These are phyloP conservation scores for Toxicodendron radicans DNA, from an alignment of 345 rosid species.

Conservation along the genomic window DNA sequence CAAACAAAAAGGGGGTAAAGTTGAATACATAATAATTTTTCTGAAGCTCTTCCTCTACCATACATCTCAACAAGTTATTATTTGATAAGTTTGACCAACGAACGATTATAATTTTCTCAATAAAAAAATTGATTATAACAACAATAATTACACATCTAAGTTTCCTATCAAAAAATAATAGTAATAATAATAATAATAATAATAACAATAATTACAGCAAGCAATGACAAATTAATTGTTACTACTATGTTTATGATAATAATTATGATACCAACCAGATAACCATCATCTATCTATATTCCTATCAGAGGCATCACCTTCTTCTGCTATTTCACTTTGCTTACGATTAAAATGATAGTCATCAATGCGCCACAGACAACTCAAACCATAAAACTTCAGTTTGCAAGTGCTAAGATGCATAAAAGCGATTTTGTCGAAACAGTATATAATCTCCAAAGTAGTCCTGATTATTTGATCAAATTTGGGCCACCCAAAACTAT, in stretches of 20 bases:
- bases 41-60: background rate
- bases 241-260: background rate
- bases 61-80: slow-evolving; percentile 6
- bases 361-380: too few relatives aligned
- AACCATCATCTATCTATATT: background rate
- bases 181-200: background rate
- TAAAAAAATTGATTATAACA: background rate
- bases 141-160: background rate
- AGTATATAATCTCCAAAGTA: too few relatives aligned
- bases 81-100: background rate
- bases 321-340: too few relatives aligned
- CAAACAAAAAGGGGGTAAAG: background rate
- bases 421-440: too few relatives aligned
- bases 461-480: too few relatives aligned
- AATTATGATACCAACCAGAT: background rate
- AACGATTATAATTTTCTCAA: background rate
- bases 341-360: too few relatives aligned
- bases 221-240: background rate
- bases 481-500: background rate
- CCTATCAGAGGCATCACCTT: too few relatives aligned
- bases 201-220: background rate
- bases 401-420: too few relatives aligned
- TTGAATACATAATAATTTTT: background rate
- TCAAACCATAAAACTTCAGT: too few relatives aligned
- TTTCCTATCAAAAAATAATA: background rate